Evolutionary conservation across 1,139 yeast species (phyloP).

Genomic region (Arxiozyma slooffiae): DNA sequence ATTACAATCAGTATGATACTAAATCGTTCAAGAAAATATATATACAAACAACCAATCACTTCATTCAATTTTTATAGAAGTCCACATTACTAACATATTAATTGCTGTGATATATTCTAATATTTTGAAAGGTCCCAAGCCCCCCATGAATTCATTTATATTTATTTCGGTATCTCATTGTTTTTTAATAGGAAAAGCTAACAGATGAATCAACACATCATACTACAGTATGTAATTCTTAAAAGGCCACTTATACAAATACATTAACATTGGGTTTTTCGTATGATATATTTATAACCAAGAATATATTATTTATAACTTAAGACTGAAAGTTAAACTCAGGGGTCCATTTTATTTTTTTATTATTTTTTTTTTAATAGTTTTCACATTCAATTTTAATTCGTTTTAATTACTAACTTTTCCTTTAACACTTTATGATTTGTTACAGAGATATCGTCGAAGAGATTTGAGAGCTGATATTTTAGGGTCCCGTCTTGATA

Average conservation of each 20-base stretch:
- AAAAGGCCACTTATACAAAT: not conserved
- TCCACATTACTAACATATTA: not conserved
- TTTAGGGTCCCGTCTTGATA: conserved; percentile 22
- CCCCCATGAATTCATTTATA: not conserved
- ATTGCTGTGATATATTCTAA: not conserved
- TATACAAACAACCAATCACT: not conserved
- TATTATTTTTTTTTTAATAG: too few species aligned
- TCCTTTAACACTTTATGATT: not conserved
- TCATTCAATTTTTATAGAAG: not conserved
- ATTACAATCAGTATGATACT: not conserved
- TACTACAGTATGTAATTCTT: conserved; percentile 4
- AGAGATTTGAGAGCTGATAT: conserved; percentile 27
- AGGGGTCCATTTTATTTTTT: not conserved
- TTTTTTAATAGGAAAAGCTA: conserved; percentile 1
- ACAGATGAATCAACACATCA: conserved; percentile 2
- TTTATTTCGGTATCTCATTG: too few species aligned
- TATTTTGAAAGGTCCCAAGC: not conserved
- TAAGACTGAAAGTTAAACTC: not conserved
- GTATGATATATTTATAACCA: too few species aligned
- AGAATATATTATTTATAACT: too few species aligned
- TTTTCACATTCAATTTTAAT: too few species aligned
- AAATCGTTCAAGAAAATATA: not conserved
- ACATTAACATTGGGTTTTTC: not conserved
- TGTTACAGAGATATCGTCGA: conserved; percentile 23
- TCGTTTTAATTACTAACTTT: not conserved